Evolutionary conservation across 2,329 filamentous ascomycete genomes (phyloP).

Genomic region (Whalleya microplaca): DNA sequence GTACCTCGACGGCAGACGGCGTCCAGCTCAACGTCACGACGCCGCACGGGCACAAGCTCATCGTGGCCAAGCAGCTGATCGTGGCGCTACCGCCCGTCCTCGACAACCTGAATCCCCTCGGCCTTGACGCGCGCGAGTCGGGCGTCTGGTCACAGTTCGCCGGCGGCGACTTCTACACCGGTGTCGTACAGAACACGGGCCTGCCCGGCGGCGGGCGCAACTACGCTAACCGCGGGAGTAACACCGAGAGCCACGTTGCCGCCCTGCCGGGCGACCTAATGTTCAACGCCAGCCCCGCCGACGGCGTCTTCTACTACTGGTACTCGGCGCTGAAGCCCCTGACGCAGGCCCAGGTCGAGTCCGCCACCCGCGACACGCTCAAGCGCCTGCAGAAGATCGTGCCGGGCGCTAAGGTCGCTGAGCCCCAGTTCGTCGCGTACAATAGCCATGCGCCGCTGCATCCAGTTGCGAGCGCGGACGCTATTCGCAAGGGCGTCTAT

Average conservation of each 20-base stretch:
- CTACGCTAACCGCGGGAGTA: slow-evolving; percentile 15
- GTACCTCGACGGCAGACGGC: slow-evolving; percentile 9
- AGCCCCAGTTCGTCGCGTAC: slow-evolving; percentile 17
- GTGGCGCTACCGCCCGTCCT: slow-evolving; percentile 11
- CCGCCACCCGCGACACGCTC: slow-evolving; percentile 11
- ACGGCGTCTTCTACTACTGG: slow-evolving; percentile 24
- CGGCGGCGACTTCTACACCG: slow-evolving; percentile 19
- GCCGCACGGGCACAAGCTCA: slow-evolving; percentile 10
- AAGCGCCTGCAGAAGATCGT: slow-evolving; percentile 17
- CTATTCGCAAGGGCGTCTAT: slow-evolving; percentile 16
- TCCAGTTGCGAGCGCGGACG: slow-evolving; percentile 14
- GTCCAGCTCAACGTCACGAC: slow-evolving; percentile 18
- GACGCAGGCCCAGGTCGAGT: slow-evolving; percentile 15
- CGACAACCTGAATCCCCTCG: slow-evolving; percentile 12
- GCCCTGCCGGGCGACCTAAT: slow-evolving; percentile 16
- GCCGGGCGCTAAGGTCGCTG: slow-evolving; percentile 2
- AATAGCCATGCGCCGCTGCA: slow-evolving; percentile 17
- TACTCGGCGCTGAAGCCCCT: slow-evolving; percentile 12
- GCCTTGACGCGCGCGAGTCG: slow-evolving; percentile 10
- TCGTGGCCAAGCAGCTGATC: slow-evolving; percentile 18
- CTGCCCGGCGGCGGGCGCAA: slow-evolving; percentile 13
- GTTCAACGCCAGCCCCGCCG: slow-evolving; percentile 18
- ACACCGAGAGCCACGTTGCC: slow-evolving; percentile 13
- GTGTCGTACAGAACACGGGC: slow-evolving; percentile 13
- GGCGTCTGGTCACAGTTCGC: slow-evolving; percentile 15